Base-by-base conservation (phyloP, 345 rosid species). In the Raphanus sativus region DNA sequence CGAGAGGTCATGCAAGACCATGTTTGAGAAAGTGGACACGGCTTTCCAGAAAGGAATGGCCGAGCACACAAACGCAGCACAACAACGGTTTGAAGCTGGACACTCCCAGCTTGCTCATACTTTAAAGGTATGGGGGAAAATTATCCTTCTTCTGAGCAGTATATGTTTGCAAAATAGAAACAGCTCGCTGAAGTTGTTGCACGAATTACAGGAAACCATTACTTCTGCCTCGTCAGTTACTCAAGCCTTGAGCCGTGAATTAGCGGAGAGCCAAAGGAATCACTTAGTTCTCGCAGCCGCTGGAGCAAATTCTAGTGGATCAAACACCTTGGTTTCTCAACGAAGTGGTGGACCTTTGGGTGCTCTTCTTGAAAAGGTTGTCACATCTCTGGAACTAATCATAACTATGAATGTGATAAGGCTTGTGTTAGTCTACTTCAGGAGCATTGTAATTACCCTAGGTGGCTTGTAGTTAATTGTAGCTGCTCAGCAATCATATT, bases 11-110 rank as follows among this genome's bases (percentile, higher is more conserved):
- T 94, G 96, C 85, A 89, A 87, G 85, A 85, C 90, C 38, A 87
- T 92, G 97, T 94, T 94, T 84, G 97, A 87, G 58, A 97, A 94
- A 86, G 85, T 94, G 0, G 95, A 94, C 84, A 75, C 90, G 26
- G 76, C 95, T 21, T 92, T 94, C 68, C 93, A 86, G 83, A 89
- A 86, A 80, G 98, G 96, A 81, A 83, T 94, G 74, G 69, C 77
- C 13, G 93, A 92, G 75, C 97, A 90, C 85, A 86, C 89, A 79
- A 79, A 79, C 62, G 86, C 96, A 56, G 88, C 91, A 56, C 87
- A 86, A 82, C 97, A 90, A 77, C 91, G 86, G 3, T 84, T 88
- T 48, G 97, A 92, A 54, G 82, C 93, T 70, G 73, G 86, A 25
- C 87, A 87, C 78, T 89, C 97, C 72, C 85, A 92, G 13, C 75